Conservation (phyloP, 2,329 filamentous ascomycete genomes). For the Talaromyces sp. region DNA sequence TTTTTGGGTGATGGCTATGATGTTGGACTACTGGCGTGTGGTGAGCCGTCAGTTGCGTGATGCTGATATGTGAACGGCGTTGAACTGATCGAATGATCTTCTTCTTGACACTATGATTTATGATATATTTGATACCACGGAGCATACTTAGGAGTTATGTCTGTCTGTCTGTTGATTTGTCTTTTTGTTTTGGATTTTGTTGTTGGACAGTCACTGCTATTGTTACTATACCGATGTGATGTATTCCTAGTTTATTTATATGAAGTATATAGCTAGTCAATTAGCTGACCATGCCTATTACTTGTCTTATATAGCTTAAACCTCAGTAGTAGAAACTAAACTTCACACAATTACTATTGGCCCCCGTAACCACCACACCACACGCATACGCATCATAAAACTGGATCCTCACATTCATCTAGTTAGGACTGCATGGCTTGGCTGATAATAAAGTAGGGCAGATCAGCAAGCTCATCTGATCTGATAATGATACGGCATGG, state of each 20-base stretch:
- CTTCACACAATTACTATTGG: too few relatives aligned
- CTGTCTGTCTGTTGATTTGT: not conserved
- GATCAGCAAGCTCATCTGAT: too few relatives aligned
- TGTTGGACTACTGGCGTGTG: constrained; percentile 33
- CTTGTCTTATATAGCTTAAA: too few relatives aligned
- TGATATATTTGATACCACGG: constrained; percentile 4
- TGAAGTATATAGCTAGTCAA: not conserved
- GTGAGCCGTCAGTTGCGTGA: constrained; percentile 30
- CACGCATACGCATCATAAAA: too few relatives aligned
- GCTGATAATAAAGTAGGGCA: too few relatives aligned
- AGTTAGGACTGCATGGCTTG: too few relatives aligned
- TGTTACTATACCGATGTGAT: not conserved
- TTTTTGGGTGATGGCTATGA: constrained; percentile 27
- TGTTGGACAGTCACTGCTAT: not conserved
- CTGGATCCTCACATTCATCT: too few relatives aligned
- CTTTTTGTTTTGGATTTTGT: not conserved
- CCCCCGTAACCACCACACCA: too few relatives aligned
- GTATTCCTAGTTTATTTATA: not conserved
- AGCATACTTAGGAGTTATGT: constrained; percentile 1
- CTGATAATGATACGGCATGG: too few relatives aligned
- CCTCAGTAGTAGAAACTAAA: too few relatives aligned
- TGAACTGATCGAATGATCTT: not conserved
- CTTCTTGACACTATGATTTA: constrained; percentile 6
- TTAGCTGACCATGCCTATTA: not conserved
- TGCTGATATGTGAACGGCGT: constrained; percentile 21